Base-by-base conservation (phyloP, 208 protist species). In the Leptomonas seymouri region DNA sequence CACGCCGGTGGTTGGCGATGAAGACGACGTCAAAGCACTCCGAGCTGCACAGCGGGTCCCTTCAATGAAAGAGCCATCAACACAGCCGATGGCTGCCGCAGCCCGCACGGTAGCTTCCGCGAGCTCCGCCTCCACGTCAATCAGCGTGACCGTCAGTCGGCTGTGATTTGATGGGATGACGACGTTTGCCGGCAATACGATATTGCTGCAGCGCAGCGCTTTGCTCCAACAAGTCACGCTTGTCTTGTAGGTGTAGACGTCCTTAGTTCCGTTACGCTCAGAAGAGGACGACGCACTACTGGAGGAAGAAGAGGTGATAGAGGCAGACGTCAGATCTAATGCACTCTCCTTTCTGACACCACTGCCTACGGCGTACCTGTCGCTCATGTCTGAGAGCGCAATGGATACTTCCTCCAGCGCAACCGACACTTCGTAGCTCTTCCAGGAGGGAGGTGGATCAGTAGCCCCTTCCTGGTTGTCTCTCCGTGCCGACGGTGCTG, bases 121-220 rank as follows among this genome's bases (percentile, higher is more conserved):
- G 14, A 94, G 60, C 59, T 89, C 84, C 31, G 73, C 74, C 12
- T 86, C 80, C 30, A 90, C 81, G 49, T 76, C 74, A 23, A 90
- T 76, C 44, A 90, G 64, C 31, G 84, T 91, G 7, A 94, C 25
- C 3, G 80, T 84, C n/a, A 91, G 76, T 16, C 56, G 41, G 4
- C 85, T 74, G 63, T 75, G 78, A 25, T 60, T 79, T 30, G 74
- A 48, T 8, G 66, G 53, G 54, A 88, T 82, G 12, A 78, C 82
- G 6, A 89, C 80, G 31, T 67, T 78, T 6, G 78, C 25, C 4
- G 89, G 89, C 14, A 94, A 71, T 21, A 90, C 79, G 12, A 94
- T 79, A 31, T 81, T 89, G 31, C 56, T 74, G 57, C 89, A 94
- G 14, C 85, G 80, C 50, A 73, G 61, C 30, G 34, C 30, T 21